A percentile compares a stretch with the other conserved stretches of the same genome.
Conservation (phyloP, 2,329 filamentous ascomycete genomes). For the Nannizziopsis arthrosporioides region DNA sequence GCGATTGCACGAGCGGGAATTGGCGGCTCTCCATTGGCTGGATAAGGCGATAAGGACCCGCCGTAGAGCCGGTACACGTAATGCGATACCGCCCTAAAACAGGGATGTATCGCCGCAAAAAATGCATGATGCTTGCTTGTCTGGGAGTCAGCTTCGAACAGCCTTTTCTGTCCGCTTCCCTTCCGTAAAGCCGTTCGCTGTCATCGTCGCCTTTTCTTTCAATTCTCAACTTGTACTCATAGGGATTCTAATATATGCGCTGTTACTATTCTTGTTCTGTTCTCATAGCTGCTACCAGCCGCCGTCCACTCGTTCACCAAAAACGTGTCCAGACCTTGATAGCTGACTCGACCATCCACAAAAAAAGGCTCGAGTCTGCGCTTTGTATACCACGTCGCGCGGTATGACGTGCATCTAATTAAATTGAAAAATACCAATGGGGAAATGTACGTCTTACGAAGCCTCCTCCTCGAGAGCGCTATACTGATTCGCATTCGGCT, state of each 20-base stretch:
- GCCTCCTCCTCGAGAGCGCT: neutral
- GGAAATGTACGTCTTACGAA: constrained; percentile 28
- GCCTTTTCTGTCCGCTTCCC: neutral
- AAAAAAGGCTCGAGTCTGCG: neutral
- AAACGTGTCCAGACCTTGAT: neutral
- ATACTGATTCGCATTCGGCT: constrained; percentile 6
- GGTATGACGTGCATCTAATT: constrained; percentile 9
- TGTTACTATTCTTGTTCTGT: neutral
- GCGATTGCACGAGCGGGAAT: neutral
- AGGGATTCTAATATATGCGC: neutral
- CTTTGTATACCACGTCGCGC: neutral
- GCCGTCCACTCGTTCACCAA: neutral
- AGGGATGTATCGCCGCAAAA: neutral
- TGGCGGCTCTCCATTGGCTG: neutral
- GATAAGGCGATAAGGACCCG: neutral
- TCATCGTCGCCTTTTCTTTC: neutral
- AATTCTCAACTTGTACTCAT: neutral
- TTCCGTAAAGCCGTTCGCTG: neutral
- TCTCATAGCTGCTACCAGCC: neutral
- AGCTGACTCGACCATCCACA: neutral
- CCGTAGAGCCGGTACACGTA: neutral
- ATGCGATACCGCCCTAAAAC: neutral
- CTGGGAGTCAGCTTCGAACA: neutral
- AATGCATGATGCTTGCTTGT: constrained; percentile 3
- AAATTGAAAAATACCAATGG: constrained; percentile 24